Percentiles rank a stretch among this genome's conserved stretches.
Conservation (phyloP, 140 eudicot species). For the Anethum foeniculum region DNA sequence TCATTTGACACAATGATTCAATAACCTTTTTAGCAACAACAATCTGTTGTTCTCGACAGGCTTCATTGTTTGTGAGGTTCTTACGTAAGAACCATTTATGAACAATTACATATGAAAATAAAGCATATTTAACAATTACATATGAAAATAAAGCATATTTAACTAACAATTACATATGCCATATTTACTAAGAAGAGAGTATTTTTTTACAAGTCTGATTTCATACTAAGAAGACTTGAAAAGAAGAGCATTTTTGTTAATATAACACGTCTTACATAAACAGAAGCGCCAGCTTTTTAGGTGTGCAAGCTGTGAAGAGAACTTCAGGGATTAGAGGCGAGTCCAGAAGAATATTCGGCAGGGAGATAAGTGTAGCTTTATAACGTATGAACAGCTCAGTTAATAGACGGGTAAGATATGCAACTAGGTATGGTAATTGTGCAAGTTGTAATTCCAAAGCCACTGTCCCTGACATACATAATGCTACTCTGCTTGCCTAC, state of each 20-base stretch:
- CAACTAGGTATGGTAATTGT: conserved; percentile 73
- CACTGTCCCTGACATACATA: conserved; percentile 91
- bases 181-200: not conserved
- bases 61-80: conserved; percentile 45
- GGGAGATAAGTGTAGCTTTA: conserved; percentile 80
- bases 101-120: not conserved
- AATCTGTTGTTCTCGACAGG: conserved; percentile 42
- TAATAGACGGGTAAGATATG: conserved; percentile 79
- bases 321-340: conserved; percentile 76
- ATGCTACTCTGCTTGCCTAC: conserved; percentile 79
- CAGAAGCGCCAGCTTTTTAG: conserved; percentile 45
- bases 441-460: conserved; percentile 95
- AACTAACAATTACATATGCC: not conserved
- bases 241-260: no score
- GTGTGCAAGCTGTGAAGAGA: conserved; percentile 68
- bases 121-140: not conserved
- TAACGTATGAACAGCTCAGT: conserved; percentile 71
- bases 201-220: not conserved
- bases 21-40: conserved; percentile 55
- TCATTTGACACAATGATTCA: conserved; percentile 33
- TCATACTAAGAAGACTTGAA: not conserved
- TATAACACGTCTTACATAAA: conserved; percentile 43
- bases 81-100: conserved; percentile 31
- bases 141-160: not conserved
- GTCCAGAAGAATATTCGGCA: conserved; percentile 71